Conservation (phyloP, 331 rosid genomes). For the Arachis monticola region DNA sequence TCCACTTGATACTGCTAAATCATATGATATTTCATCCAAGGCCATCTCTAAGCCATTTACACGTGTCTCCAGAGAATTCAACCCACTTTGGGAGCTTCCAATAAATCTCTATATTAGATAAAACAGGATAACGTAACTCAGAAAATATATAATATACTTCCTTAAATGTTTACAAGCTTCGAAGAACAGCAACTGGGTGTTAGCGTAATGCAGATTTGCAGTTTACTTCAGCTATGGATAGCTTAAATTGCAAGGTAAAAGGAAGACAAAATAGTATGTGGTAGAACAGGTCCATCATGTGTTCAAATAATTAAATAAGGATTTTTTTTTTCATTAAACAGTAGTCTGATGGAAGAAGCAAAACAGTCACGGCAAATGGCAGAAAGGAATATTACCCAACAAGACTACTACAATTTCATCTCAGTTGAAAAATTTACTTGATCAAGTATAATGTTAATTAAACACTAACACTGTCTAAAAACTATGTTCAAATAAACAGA, state of each 20-base stretch:
- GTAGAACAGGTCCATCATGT: constrained; percentile 21
- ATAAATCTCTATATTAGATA: constrained; percentile 73
- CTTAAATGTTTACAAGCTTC: constrained; percentile 19
- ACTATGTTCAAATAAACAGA: background rate
- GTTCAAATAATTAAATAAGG: constrained; percentile 12
- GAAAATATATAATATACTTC: constrained; percentile 7
- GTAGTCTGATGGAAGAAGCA: constrained; percentile 14
- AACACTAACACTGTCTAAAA: background rate
- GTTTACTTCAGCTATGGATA: background rate
- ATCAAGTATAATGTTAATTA: too few relatives aligned
- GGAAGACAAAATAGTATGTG: background rate
- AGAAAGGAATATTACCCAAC: constrained; percentile 22
- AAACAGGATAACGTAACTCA: constrained; percentile 36
- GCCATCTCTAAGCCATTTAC: constrained; percentile 92
- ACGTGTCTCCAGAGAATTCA: constrained; percentile 89
- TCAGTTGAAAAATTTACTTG: too few relatives aligned
- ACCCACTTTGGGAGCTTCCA: constrained; percentile 90
- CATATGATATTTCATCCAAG: constrained; percentile 82
- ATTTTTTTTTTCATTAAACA: background rate
- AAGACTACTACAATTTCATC: background rate
- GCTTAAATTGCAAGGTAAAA: constrained; percentile 17
- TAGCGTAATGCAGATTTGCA: background rate
- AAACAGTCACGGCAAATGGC: constrained; percentile 11
- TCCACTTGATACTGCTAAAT: constrained; percentile 80
- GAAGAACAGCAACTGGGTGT: constrained; percentile 5